These are phyloP conservation scores for Ophiostoma novo-ulmi DNA, from an alignment of 2,329 filamentous ascomycete species.

Conservation along the genomic window DNA sequence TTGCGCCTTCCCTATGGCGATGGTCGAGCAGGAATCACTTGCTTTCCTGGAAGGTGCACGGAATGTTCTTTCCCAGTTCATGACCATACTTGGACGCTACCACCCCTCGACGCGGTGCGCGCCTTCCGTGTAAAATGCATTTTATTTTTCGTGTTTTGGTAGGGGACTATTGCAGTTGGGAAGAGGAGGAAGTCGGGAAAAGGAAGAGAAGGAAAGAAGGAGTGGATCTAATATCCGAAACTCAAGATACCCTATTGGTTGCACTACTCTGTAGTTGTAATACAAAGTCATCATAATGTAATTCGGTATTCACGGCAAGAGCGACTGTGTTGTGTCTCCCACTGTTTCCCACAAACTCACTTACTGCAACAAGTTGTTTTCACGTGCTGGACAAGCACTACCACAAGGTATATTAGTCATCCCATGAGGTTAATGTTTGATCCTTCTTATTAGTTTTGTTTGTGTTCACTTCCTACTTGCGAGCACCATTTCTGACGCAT, in stretches of 20 bases:
- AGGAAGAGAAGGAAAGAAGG: slow-evolving; percentile 11
- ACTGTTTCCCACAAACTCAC: too few species aligned
- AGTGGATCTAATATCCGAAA: background rate
- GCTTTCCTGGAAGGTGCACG: background rate
- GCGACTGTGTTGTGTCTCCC: background rate
- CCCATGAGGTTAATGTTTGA: background rate
- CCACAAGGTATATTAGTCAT: background rate
- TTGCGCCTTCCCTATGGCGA: slow-evolving; percentile 1
- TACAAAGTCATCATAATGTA: background rate
- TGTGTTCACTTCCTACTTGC: background rate
- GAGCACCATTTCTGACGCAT: background rate
- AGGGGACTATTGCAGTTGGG: slow-evolving; percentile 10
- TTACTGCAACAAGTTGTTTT: background rate
- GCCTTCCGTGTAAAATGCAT: slow-evolving; percentile 18
- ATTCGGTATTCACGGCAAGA: background rate
- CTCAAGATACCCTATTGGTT: background rate
- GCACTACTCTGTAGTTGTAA: background rate
- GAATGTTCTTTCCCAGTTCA: slow-evolving; percentile 18
- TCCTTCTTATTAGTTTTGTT: background rate
- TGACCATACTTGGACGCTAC: background rate
- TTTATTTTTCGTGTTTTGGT: slow-evolving; percentile 11
- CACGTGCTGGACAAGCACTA: background rate
- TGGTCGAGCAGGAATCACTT: background rate
- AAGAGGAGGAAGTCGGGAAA: slow-evolving; percentile 13
- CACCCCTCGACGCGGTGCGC: slow-evolving; percentile 23